Base-by-base conservation (phyloP, 345 rosid genomes). In the Salix brachista region DNA sequence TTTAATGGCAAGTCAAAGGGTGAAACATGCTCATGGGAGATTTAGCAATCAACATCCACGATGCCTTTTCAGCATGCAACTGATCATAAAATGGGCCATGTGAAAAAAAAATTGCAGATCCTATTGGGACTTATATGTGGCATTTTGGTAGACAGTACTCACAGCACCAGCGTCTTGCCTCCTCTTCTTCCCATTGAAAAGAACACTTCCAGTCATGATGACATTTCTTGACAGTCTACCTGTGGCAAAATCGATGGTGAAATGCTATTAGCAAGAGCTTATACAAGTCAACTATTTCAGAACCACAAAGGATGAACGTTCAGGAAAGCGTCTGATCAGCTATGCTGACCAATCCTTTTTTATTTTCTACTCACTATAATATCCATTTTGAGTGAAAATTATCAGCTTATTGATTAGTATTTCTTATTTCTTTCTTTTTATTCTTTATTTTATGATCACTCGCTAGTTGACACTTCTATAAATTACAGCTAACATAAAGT, bases 181-280 rank as follows among this genome's bases (percentile, higher is more conserved):
- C 82, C 82, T 85, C 87, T 88, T 93, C 83, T 94, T 91, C 69
- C 99, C 99, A 80, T 96, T 94, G 80, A 93, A 77, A 74, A 92
- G 92, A 67, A 96, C 90, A 82, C 83, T 86, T 72, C 99, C 99
- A n/a, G 97, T 92, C 98, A 92, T 96, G 58, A 94, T 78, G 81
- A 91, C 98, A 75, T 89, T 89, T 82, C 95, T 92, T 54, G 99
- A 91, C 23, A 96, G 93, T 82, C 99, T 90, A 75, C 98, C 99
- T 96, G 96, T 68, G 60, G 41, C 69, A 52, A 52, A 10, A 44
- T 69, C 26, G 64, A 74, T 50, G 67, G 70, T 39, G 28, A 54
- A 36, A 34, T 5, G 18, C 41, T 37, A 10, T 66, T 14, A 60
- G n/a, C 26, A n/a, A 44, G 46, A 37, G 42, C 3, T 44, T 11